These are phyloP conservation scores for Aureobasidium mangrovei DNA, from an alignment of 2,329 filamentous ascomycete species.

Conservation along the genomic window DNA sequence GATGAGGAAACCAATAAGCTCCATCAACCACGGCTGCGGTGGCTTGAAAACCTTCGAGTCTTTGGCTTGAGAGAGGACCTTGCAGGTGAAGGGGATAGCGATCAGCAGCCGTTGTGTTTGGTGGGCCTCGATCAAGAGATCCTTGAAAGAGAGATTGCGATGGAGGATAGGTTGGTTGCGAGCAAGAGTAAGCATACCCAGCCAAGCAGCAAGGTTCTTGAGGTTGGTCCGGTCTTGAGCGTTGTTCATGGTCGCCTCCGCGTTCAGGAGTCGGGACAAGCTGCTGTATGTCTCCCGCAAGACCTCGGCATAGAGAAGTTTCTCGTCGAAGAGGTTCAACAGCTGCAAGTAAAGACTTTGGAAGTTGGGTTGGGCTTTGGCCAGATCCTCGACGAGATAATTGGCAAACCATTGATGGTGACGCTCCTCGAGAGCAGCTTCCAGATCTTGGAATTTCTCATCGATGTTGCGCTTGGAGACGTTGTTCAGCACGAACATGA, in stretches of 20 bases:
- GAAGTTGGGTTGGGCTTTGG: constrained; percentile 95
- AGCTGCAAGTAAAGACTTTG: constrained; percentile 88
- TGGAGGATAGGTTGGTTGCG: constrained; percentile 93
- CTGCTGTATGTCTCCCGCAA: constrained; percentile 86
- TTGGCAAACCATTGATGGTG: constrained; percentile 95
- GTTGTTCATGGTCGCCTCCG: constrained; percentile 76
- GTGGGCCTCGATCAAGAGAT: constrained; percentile 85
- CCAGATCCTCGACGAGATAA: constrained; percentile 90
- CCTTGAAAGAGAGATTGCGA: constrained; percentile 94
- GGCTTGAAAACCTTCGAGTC: constrained; percentile 84
- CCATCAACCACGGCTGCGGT: constrained; percentile 96
- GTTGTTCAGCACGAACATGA: constrained; percentile 94
- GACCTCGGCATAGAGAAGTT: constrained; percentile 75
- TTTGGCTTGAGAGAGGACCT: constrained; percentile 77
- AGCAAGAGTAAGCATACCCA: constrained; percentile 85
- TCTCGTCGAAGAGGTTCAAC: constrained; percentile 72
- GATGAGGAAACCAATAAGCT: constrained; percentile 81
- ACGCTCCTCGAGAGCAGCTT: constrained; percentile 65
- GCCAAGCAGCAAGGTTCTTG: constrained; percentile 90
- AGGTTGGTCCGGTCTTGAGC: constrained; percentile 77
- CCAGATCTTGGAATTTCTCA: constrained; percentile 73
- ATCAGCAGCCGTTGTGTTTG: constrained; percentile 86
- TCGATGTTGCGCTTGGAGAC: constrained; percentile 83
- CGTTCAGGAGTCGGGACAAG: constrained; percentile 78
- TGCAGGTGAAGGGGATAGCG: constrained; percentile 96